Evolutionary conservation across 2,329 filamentous ascomycete species (phyloP), one percentile per base, ranked within the genome.

Genomic region (Aspergillus awamori): DNA sequence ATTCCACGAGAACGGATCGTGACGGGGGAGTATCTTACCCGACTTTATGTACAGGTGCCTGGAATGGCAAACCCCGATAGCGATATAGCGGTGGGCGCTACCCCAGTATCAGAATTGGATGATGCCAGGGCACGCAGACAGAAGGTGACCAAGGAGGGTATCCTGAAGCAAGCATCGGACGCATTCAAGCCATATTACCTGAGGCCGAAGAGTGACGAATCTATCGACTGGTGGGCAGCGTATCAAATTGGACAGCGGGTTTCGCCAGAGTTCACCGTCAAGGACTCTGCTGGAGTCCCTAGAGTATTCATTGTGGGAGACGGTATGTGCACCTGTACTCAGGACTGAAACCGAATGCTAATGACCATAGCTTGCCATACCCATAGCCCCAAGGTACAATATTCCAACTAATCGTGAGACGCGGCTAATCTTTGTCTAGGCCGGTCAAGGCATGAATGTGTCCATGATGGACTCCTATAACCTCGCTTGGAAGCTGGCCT

Each of bases 361-460:
- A 58, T 28, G 45, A 30, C 28, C 24, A 48, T 33, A 76, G 88
- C 89, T 17, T 91, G 88, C 67, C 90, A 93, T 73, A 92, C 89
- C 0, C 89, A 92, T 69, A 90, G 88, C 65, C 89, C 89, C 48
- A 91, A 91, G 68, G 74, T 74, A 65, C 20, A 20, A 28, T 10
- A 3, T 10, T 20, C 11, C 26, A 33, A 15, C 7, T 51, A 6
- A 33, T 10, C n/a, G 10, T 28, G 15, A 11, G 41, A 30, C 70
- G 43, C 61, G 26, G 60, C 68, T 22, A 67, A 58, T n/a, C 8
- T 38, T 24, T 10, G 47, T 28, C 20, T 36, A 78, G 79, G 89
- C 89, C 30, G 89, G 89, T 1, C 89, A 92, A 74, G 89, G 89
- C 24, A 92, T 92, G 89, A 92, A 92, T 71, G 89, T 89, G 0